These are phyloP conservation scores for Dichomitus squalens DNA, from an alignment of 1,284 basidiomycete species.

Conservation along the genomic window DNA sequence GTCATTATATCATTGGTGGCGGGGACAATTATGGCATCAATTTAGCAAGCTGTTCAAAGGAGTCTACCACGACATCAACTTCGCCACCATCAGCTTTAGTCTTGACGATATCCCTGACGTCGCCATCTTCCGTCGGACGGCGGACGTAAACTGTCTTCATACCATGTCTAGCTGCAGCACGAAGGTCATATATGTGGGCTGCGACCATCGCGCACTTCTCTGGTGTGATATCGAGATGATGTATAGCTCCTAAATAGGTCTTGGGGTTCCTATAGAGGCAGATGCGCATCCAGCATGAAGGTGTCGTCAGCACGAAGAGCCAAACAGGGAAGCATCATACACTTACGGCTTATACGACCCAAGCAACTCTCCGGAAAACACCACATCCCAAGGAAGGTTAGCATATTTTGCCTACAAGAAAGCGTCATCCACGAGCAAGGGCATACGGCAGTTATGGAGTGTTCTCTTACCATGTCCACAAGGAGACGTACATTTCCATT, in stretches of 20 bases:
- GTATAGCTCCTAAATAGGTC: slow-evolving; percentile 51
- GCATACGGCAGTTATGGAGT: neutral
- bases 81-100: slow-evolving; percentile 33
- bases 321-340: neutral
- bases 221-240: slow-evolving; percentile 53
- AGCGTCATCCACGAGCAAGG: neutral
- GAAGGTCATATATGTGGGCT: slow-evolving; percentile 59
- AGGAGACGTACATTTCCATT: slow-evolving; percentile 65
- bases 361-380: slow-evolving; percentile 62
- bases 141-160: slow-evolving; percentile 60
- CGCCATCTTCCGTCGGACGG: slow-evolving; percentile 47
- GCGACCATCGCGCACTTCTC: slow-evolving; percentile 64
- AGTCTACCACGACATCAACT: slow-evolving; percentile 33
- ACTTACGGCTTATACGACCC: slow-evolving; percentile 63
- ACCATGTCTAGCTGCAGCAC: slow-evolving; percentile 52
- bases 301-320: neutral
- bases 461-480: slow-evolving; percentile 53
- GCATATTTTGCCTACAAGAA: slow-evolving; percentile 57
- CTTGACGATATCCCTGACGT: slow-evolving; percentile 25
- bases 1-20: too few species aligned
- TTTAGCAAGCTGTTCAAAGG: slow-evolving; percentile 30
- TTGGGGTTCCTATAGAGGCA: slow-evolving; percentile 45
- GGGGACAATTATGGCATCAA: neutral
- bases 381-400: slow-evolving; percentile 61
- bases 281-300: too few species aligned